Evolutionary conservation across 257 asterid genomes (phyloP).

Genomic region (Ocimum tenuiflorum): DNA sequence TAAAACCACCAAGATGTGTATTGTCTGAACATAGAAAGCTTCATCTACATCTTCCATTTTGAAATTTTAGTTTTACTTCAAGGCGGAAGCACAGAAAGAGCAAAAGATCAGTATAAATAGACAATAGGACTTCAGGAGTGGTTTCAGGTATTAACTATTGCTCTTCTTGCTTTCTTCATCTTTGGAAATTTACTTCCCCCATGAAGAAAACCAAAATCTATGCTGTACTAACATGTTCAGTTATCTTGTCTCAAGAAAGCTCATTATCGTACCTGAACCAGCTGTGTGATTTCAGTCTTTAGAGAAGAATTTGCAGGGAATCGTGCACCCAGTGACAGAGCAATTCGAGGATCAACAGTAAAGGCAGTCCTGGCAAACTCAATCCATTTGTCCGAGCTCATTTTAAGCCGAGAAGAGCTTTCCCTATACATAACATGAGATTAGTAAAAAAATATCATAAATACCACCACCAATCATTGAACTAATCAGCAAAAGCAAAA

Average conservation of each 20-base stretch:
- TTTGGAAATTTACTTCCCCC: constrained; percentile 3
- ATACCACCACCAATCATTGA: constrained; percentile 13
- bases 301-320: constrained; percentile 81
- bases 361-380: constrained; percentile 84
- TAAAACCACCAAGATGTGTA: constrained; percentile 8
- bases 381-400: constrained; percentile 82
- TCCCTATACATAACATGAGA: constrained; percentile 50
- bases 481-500: constrained; percentile 3
- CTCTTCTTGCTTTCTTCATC: constrained; percentile 5
- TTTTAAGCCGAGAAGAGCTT: constrained; percentile 56
- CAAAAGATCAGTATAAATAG: not conserved
- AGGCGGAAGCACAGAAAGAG: constrained; percentile 2
- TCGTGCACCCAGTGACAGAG: constrained; percentile 76
- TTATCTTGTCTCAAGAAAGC: constrained; percentile 14
- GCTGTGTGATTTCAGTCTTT: constrained; percentile 72
- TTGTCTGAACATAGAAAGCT: constrained; percentile 15
- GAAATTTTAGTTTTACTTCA: not conserved
- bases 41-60: not conserved
- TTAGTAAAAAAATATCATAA: constrained; percentile 20
- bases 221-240: constrained; percentile 18
- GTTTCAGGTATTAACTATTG: not conserved
- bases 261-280: constrained; percentile 67
- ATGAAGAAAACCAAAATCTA: not conserved
- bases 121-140: not conserved
- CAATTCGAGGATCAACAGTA: constrained; percentile 85